These are phyloP conservation scores for Babesia divergens DNA, from an alignment of 169 alveolate genomes.

Conservation along the genomic window DNA sequence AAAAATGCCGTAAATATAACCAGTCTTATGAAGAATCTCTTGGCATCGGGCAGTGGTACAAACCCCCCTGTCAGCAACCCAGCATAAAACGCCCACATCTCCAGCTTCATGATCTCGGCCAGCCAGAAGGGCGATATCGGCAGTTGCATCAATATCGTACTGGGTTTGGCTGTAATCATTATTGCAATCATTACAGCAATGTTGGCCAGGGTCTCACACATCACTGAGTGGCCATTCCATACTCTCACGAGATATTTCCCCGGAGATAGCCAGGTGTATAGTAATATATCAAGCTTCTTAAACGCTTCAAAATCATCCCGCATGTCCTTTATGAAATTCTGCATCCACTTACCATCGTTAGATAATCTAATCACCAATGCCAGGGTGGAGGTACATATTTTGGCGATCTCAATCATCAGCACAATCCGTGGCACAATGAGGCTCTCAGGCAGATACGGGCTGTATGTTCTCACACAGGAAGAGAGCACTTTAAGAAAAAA, in stretches of 20 bases:
- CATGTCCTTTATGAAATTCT: background rate
- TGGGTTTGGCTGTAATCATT: background rate
- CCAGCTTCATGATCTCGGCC: background rate
- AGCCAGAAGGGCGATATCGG: background rate
- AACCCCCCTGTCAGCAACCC: slow-evolving; percentile 1
- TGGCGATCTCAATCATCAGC: too few species aligned
- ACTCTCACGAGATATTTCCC: background rate
- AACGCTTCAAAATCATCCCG: background rate
- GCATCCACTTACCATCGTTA: too few species aligned
- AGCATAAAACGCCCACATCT: background rate
- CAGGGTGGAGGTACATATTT: too few species aligned
- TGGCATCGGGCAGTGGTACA: background rate
- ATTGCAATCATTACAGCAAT: background rate
- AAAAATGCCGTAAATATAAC: background rate
- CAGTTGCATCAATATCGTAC: background rate
- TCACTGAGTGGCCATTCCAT: background rate
- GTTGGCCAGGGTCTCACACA: background rate
- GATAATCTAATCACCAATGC: too few species aligned
- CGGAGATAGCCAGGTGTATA: too few species aligned
- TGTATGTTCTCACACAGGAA: too few species aligned
- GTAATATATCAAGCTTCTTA: too few species aligned
- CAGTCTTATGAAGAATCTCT: background rate
- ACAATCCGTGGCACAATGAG: too few species aligned
- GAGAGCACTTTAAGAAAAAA: too few species aligned
- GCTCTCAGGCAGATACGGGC: too few species aligned